Evolutionary conservation across 345 rosid genomes (phyloP).

Genomic region (Citrus glauca): DNA sequence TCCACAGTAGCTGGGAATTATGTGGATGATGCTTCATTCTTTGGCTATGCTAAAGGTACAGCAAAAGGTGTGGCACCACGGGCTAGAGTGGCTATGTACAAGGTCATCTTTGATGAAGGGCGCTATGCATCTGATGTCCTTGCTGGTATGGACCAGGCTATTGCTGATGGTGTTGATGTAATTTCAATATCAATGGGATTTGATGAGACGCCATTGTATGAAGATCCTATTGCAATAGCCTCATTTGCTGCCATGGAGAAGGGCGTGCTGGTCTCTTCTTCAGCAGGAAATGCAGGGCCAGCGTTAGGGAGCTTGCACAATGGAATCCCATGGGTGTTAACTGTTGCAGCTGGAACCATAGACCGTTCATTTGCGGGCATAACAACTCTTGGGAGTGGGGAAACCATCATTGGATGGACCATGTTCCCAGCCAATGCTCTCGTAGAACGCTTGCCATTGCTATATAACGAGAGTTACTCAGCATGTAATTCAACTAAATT

Average conservation of each 20-base stretch:
- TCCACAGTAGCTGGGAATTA: conserved; percentile 32
- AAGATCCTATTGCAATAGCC: conserved; percentile 26
- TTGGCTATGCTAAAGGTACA: conserved; percentile 32
- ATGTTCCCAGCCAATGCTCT: conserved; percentile 36
- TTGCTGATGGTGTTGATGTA: conserved; percentile 31
- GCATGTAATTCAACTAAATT: conserved; percentile 23
- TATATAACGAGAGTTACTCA: conserved; percentile 21
- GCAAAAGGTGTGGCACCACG: conserved; percentile 32
- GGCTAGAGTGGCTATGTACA: conserved; percentile 31
- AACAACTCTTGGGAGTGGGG: conserved; percentile 34
- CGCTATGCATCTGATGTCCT: conserved; percentile 27
- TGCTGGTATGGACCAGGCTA: conserved; percentile 31
- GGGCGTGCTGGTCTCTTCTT: conserved; percentile 17
- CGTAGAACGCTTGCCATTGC: conserved; percentile 22
- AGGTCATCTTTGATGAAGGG: conserved; percentile 30
- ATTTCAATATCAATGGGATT: conserved; percentile 33
- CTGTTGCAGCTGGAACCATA: conserved; percentile 38
- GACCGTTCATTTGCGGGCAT: conserved; percentile 31
- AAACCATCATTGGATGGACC: conserved; percentile 27
- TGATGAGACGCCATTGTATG: conserved; percentile 18
- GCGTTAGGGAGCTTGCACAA: conserved; percentile 34
- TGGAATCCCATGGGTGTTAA: conserved; percentile 44
- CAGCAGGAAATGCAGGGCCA: conserved; percentile 26
- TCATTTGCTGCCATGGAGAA: conserved; percentile 19
- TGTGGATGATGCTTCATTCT: conserved; percentile 18